Evolutionary conservation across 371 early-diverging fungal genomes (phyloP), one percentile per base, ranked within the genome.

Genomic region (Circinella umbellata): DNA sequence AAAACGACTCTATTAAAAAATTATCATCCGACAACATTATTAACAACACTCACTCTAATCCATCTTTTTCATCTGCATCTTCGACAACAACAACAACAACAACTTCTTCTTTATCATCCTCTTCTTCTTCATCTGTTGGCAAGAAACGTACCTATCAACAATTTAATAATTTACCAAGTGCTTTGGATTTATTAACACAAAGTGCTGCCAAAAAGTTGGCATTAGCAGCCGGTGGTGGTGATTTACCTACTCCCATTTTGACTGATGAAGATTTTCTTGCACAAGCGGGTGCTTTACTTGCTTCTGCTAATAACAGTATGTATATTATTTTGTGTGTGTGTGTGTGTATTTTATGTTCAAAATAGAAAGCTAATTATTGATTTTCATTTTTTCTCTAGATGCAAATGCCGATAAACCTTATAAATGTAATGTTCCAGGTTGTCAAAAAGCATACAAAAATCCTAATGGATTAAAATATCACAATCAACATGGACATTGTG

Each of bases 391-490:
- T 49, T 69, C 51, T 61, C n/a, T 61, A 72, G 76, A 76, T 66
- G 39, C 71, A 10, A 80, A 81, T 53, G 80, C 80, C 8, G 92
- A 91, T 69, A 92, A 92, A 80, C 94, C 93, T 20, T 91, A 93
- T 85, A 90, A 91, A 36, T 98, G 98, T 80, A 84, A 90, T n/a
- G 88, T 96, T 10, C 76, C 79, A 14, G 94, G 93, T n/a, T 99
- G 99, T 78, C 93, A 94, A 68, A 98, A 97, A 80, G 88, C 94
- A 34, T 99, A 99, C 88, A 99, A 99, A 85, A 99, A 99, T 84
- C 91, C 96, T 48, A 99, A 98, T 73, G 99, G 99, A 27, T 88
- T 99, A 55, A 96, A 97, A 79, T 98, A 98, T 82, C 98, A 98
- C 78, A 92, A 93, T 69, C 88, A 90, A 72, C 95, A 95, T 71